These are phyloP conservation scores for Penicillium soppii DNA, from an alignment of 495 filamentous ascomycete genomes.

Conservation along the genomic window DNA sequence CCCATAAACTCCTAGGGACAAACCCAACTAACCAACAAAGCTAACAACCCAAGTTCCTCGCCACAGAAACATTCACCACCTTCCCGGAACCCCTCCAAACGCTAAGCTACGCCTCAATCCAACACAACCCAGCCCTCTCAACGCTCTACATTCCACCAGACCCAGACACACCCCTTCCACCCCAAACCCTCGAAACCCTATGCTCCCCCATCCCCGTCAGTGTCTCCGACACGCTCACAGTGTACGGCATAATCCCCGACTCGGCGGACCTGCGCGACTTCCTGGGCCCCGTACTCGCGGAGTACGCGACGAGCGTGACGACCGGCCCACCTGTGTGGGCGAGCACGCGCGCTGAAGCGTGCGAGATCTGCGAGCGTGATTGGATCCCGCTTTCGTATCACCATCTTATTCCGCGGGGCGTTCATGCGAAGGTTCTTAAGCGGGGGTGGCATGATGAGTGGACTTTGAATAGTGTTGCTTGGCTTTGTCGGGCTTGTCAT, in stretches of 20 bases:
- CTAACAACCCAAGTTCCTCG: slow-evolving; percentile 59
- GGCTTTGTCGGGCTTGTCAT: slow-evolving; percentile 88
- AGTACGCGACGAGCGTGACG: slow-evolving; percentile 55
- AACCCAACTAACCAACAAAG: not conserved
- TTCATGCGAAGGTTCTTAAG: slow-evolving; percentile 77
- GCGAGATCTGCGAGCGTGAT: slow-evolving; percentile 79
- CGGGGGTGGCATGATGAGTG: slow-evolving; percentile 78
- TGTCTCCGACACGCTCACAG: slow-evolving; percentile 58
- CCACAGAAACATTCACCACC: slow-evolving; percentile 61
- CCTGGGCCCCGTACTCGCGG: slow-evolving; percentile 57
- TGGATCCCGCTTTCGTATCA: slow-evolving; percentile 82
- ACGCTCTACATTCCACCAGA: slow-evolving; percentile 46
- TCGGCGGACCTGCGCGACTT: slow-evolving; percentile 50
- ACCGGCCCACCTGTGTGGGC: slow-evolving; percentile 61
- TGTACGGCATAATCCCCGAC: slow-evolving; percentile 58
- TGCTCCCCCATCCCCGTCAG: slow-evolving; percentile 47
- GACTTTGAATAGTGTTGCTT: slow-evolving; percentile 78
- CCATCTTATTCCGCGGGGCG: slow-evolving; percentile 74
- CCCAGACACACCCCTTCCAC: slow-evolving; percentile 42
- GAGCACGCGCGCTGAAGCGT: slow-evolving; percentile 56
- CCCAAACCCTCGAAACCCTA: slow-evolving; percentile 39
- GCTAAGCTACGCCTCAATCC: slow-evolving; percentile 57
- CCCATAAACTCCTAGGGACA: not conserved
- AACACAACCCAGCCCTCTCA: slow-evolving; percentile 48
- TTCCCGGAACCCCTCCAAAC: slow-evolving; percentile 60